Base-by-base conservation (phyloP, 2,329 filamentous ascomycete genomes). In the Penicillium sp. region DNA sequence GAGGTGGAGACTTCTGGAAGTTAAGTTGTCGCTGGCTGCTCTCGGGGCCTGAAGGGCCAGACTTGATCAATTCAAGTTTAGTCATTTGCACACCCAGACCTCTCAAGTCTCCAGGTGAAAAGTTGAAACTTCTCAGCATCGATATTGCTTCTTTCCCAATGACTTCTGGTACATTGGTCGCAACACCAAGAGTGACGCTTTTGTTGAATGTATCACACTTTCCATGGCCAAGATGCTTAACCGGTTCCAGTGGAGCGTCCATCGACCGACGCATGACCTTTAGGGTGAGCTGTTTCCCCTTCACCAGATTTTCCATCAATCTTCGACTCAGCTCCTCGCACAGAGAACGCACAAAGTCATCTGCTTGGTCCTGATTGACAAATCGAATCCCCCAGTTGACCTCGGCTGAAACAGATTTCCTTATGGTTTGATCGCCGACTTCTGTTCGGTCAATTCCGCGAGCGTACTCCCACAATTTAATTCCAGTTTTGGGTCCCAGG, bases 361-460 rank as follows among this genome's bases (percentile, higher is more conserved):
- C 93, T 0, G 92, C 93, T 74, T 99, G 93, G n/a, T 85, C 83
- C 69, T 97, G 91, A 59, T 84, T 96, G 65, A 94, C 86, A 71
- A 99, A 99, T 6, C 94, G 87, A 55, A 99, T 96, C 3, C 96
- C 94, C 94, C 94, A 99, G 68, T 94, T 99, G 61, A 99, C 91
- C 72, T 99, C 94, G 1, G 93, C 93, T 2, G 94, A 97, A 0
- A 99, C 91, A 0, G 93, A 97, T 71, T 97, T 99, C 53, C 94
- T 87, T 17, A 91, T 81, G 0, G 89, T 85, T 68, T 96, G 89
- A 57, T 93, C 89, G 33, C 93, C 93, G 6, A 97, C 91, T 73
- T 96, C 91, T 1, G 86, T 82, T 49, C 82, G 83, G 74, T 99
- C 94, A 49, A 97, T 91, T 3, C 94, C 94, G 6, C 91, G 86